These are phyloP conservation scores for Vishniacozyma victoriae DNA, from an alignment of 768 basidiomycete species.

Conservation along the genomic window DNA sequence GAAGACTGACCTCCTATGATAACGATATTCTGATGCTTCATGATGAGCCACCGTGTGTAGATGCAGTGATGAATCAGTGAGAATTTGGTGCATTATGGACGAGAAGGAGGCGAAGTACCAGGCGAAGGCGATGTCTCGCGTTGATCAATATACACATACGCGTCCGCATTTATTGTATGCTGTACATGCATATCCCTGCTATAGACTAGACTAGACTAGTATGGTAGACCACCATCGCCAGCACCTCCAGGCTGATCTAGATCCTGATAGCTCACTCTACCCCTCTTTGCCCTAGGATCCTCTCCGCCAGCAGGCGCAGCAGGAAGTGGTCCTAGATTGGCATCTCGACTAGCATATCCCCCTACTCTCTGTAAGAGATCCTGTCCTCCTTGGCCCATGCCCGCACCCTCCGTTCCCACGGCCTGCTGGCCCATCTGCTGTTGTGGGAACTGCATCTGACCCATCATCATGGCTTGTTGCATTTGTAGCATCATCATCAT, in stretches of 20 bases:
- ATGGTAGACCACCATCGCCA: slow-evolving; percentile 49
- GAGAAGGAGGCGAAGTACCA: no score
- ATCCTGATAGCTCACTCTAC: slow-evolving; percentile 88
- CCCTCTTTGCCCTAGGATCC: slow-evolving; percentile 80
- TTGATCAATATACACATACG: no score
- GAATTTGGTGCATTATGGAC: no score
- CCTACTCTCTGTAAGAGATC: slow-evolving; percentile 74
- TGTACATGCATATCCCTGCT: no score
- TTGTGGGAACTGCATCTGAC: slow-evolving; percentile 9
- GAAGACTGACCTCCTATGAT: slow-evolving; percentile 38
- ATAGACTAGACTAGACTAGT: no score
- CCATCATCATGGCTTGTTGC: slow-evolving; percentile 46
- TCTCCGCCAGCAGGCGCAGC: slow-evolving; percentile 84
- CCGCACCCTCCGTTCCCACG: slow-evolving; percentile 46
- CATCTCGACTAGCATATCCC: slow-evolving; percentile 57
- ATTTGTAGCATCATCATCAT: slow-evolving; percentile 43
- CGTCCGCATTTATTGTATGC: no score
- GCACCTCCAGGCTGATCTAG: slow-evolving; percentile 84
- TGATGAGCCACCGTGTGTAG: no score
- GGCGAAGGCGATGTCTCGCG: no score
- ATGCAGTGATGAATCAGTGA: no score
- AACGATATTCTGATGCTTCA: slow-evolving; percentile 39
- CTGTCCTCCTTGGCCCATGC: slow-evolving; percentile 56
- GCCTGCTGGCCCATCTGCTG: slow-evolving; percentile 18
- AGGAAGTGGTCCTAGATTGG: slow-evolving; percentile 4